phyloP scores from a whole-genome alignment of 331 rosid species.

The Malus hybrid region DNA sequence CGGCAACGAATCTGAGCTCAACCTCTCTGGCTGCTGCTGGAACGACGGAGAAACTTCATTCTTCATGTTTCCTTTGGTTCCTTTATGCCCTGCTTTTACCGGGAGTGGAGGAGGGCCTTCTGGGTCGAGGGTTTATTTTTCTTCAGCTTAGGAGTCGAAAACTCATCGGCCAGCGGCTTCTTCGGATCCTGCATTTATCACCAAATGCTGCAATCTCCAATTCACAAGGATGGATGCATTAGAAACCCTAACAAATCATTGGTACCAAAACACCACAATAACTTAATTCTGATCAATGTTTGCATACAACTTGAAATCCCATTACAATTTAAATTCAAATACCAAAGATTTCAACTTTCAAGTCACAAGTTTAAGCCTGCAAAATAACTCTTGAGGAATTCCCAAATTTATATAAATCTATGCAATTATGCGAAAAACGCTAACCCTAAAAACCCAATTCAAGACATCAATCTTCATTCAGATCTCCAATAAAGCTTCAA shows the following conservation, averaged over 20 bases:
- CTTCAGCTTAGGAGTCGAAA: constrained; percentile 39
- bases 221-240: not conserved
- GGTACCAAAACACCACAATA: not conserved
- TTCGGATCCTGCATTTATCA: constrained; percentile 66
- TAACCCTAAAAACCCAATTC: not conserved
- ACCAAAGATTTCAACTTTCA: not conserved
- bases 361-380: not conserved
- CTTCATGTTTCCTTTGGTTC: constrained; percentile 47
- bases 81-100: constrained; percentile 42
- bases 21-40: constrained; percentile 66
- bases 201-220: constrained; percentile 7
- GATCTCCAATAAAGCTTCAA: not conserved
- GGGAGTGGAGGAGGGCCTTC: constrained; percentile 30
- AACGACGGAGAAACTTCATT: constrained; percentile 44
- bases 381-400: not conserved
- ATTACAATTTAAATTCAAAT: not conserved
- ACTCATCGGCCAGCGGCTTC: constrained; percentile 46
- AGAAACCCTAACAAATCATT: not conserved
- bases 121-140: constrained; percentile 53
- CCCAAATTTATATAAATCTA: not conserved
- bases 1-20: constrained; percentile 84
- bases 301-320: not conserved
- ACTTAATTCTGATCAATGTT: not conserved
- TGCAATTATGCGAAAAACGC: not conserved
- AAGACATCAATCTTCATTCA: not conserved